Base-by-base conservation (phyloP, 2,329 filamentous ascomycete genomes). In the Aspergillus novofumigatus region DNA sequence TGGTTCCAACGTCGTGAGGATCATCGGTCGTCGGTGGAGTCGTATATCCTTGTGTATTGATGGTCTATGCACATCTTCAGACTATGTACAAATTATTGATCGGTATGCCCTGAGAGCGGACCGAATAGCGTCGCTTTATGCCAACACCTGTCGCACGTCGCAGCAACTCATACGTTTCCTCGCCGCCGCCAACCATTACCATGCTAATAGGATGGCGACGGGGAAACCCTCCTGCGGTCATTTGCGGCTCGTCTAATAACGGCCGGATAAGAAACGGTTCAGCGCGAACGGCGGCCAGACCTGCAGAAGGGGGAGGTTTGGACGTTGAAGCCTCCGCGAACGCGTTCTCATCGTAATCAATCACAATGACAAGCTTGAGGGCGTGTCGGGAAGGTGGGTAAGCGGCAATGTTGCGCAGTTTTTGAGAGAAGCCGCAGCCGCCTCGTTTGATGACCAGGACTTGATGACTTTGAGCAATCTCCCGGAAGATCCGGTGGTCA, bases 371-470 rank as follows among this genome's bases (percentile, higher is more conserved):
- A 3, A 97, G 82, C 71, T 96, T 90, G 20, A 97, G 78, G 0
- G 86, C 81, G 3, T 74, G 71, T 0, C 79, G 71, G 0, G 80
- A 78, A 0, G 89, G 86, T 1, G 86, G 80, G 69, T 87, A 93
- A 9, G 85, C 83, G 0, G 93, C 92, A n/a, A 97, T 92, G 62
- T 91, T 92, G 52, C 83, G 81, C 0, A 97, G 77, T 72, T 99
- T 99, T 28, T 88, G 77, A 38, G 84, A 87, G 73, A 97, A 97
- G 25, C 83, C 88, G 76, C 94, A 99, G 1, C 85, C 86, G 42
- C 94, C 93, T 5, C 94, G 86, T 28, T 84, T 86, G 65, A 97
- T 81, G 51, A 96, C 83, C 58, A 99, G 86, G 58, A 97, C 80
- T 52, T 96, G 87, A 74, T 96, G 75, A 1, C 72, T 75, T 44